phyloP scores from a whole-genome alignment of 305 asterid species.

The Fraxinus sp. region DNA sequence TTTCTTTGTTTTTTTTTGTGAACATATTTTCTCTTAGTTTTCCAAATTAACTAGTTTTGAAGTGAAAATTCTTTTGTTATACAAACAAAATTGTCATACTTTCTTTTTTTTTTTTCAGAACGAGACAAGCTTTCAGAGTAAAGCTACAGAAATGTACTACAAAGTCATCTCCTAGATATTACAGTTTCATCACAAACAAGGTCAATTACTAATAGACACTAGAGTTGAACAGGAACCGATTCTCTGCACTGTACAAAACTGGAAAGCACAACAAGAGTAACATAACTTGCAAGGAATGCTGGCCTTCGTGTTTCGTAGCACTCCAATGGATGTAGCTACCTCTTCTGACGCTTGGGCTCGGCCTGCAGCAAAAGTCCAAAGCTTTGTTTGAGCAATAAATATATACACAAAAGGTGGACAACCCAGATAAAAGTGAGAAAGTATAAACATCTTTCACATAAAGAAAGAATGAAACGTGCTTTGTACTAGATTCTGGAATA shows the following conservation, averaged over 20 bases:
- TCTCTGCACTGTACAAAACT: conserved; percentile 33
- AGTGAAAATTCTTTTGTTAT: background rate
- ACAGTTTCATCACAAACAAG: background rate
- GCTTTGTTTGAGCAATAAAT: background rate
- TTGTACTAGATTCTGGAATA: no score
- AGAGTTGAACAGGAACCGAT: conserved; percentile 18
- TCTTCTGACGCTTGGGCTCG: conserved; percentile 51
- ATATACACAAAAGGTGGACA: background rate
- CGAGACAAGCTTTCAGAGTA: background rate
- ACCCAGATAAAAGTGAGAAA: background rate
- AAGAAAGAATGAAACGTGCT: background rate
- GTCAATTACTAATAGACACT: background rate
- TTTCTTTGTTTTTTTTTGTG: background rate
- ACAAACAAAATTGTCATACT: background rate
- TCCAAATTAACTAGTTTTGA: no score
- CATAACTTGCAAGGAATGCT: conserved; percentile 7
- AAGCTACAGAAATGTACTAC: conserved; percentile 4
- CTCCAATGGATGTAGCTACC: conserved; percentile 20
- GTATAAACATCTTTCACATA: background rate
- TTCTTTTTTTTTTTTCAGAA: background rate
- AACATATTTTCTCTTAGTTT: background rate
- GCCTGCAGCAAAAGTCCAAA: conserved; percentile 33
- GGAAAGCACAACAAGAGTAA: conserved; percentile 19
- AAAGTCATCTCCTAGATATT: conserved; percentile 6
- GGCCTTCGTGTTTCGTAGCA: conserved; percentile 13